These are phyloP conservation scores for Pythium grandisporangium DNA, from an alignment of 352 stramenopile genomes.

Conservation along the genomic window DNA sequence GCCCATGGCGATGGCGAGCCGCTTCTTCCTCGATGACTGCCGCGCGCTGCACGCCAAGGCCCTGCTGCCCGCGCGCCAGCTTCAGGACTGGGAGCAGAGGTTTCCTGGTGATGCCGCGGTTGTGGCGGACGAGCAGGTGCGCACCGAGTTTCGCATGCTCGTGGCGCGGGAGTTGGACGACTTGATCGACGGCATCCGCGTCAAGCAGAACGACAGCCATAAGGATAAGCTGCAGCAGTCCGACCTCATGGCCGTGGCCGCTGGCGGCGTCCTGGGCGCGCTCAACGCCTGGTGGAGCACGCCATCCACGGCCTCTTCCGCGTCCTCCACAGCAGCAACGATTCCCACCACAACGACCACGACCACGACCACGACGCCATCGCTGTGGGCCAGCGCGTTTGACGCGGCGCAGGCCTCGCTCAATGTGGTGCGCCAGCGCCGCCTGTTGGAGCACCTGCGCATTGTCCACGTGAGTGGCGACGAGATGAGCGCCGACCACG, in stretches of 20 bases:
- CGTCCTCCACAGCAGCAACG: no score
- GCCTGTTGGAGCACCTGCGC: slow-evolving; percentile 52
- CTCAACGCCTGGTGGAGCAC: slow-evolving; percentile 53
- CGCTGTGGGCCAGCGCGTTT: slow-evolving; percentile 60
- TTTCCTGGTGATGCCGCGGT: neutral
- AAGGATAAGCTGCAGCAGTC: slow-evolving; percentile 30
- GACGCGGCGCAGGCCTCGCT: slow-evolving; percentile 68
- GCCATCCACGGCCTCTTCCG: neutral
- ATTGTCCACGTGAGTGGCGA: slow-evolving; percentile 63
- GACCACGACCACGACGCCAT: slow-evolving; percentile 6
- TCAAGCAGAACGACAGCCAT: slow-evolving; percentile 43
- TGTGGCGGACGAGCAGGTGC: slow-evolving; percentile 5
- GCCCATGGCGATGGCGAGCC: slow-evolving; percentile 1
- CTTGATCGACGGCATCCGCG: slow-evolving; percentile 34
- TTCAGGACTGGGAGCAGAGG: neutral
- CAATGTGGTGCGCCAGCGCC: slow-evolving; percentile 56
- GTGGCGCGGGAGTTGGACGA: slow-evolving; percentile 32
- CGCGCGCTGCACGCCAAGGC: slow-evolving; percentile 14
- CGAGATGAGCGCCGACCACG: slow-evolving; percentile 34
- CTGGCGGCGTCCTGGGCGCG: slow-evolving; percentile 50
- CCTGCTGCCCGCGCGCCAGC: slow-evolving; percentile 18
- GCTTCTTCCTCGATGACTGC: neutral
- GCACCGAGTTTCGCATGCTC: slow-evolving; percentile 20
- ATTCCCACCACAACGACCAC: no score
- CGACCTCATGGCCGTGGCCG: slow-evolving; percentile 50